A percentile compares a stretch with the other conserved stretches of the same genome.
Conservation (phyloP, 2,329 filamentous ascomycete species). For the Ceratocystis cubensis region DNA sequence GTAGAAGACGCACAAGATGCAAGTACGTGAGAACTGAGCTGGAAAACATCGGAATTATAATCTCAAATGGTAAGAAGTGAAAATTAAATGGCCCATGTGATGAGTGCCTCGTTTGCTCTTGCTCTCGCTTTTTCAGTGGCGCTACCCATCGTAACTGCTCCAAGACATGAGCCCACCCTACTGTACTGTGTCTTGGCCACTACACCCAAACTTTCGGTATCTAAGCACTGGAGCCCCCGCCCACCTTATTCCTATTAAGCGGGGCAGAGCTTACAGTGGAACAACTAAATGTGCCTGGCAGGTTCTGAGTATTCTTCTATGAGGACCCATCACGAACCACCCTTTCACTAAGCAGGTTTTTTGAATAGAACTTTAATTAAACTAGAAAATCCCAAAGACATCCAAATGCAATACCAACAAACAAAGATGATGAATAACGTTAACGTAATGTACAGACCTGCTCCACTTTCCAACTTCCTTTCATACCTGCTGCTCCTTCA, state of each 20-base stretch:
- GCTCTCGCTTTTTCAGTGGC: not conserved
- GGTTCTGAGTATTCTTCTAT: not conserved
- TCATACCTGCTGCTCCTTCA: not conserved
- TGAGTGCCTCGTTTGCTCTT: not conserved
- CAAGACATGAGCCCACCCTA: too few species aligned
- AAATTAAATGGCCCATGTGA: not conserved
- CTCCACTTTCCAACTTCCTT: not conserved
- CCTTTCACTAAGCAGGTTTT: not conserved
- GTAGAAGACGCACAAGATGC: too few species aligned
- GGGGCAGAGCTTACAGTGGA: too few species aligned
- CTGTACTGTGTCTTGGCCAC: too few species aligned
- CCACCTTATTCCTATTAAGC: too few species aligned
- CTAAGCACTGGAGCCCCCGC: too few species aligned
- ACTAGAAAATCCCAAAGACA: not conserved
- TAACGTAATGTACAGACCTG: constrained; percentile 13
- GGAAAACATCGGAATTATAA: too few species aligned
- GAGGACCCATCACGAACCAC: not conserved
- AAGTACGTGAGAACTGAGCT: too few species aligned
- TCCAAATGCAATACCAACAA: not conserved
- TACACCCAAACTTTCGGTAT: too few species aligned
- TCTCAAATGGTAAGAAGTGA: not conserved
- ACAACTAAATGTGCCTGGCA: not conserved
- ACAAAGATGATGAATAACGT: constrained; percentile 4
- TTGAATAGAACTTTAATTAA: not conserved
- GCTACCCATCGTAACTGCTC: not conserved